Evolutionary conservation across 2,329 filamentous ascomycete species (phyloP).

Genomic region (Pseudogymnoascus pannorum): DNA sequence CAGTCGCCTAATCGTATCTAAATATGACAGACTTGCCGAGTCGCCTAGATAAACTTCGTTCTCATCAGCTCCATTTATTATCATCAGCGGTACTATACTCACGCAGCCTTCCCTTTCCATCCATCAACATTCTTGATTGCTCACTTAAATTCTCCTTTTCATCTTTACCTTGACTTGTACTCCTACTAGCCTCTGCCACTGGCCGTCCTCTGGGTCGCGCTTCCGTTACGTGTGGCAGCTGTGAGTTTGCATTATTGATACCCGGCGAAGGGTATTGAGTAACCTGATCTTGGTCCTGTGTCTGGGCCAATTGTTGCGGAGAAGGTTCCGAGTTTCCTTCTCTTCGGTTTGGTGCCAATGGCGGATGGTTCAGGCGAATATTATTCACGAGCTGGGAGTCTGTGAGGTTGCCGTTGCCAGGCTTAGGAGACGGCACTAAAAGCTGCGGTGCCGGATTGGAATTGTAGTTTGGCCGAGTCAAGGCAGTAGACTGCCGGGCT

Average conservation of each 20-base stretch:
- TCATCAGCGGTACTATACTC: neutral
- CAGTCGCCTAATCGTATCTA: slow-evolving; percentile 23
- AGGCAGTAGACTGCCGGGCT: neutral
- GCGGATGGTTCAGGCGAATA: neutral
- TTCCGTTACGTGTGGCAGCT: neutral
- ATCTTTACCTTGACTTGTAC: neutral
- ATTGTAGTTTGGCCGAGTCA: neutral
- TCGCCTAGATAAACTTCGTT: slow-evolving; percentile 23
- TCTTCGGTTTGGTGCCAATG: neutral
- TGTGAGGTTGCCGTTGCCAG: slow-evolving; percentile 17
- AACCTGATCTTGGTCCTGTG: neutral
- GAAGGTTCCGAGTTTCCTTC: neutral
- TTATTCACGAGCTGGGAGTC: slow-evolving; percentile 10
- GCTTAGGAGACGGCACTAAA: neutral
- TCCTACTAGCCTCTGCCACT: neutral
- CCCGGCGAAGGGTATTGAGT: neutral
- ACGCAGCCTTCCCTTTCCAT: slow-evolving; percentile 13
- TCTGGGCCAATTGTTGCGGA: neutral
- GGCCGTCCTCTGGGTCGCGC: neutral
- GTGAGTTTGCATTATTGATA: slow-evolving; percentile 1
- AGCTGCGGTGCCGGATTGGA: neutral
- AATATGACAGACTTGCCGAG: slow-evolving; percentile 22
- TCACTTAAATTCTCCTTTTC: slow-evolving; percentile 11
- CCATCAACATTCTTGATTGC: slow-evolving; percentile 11
- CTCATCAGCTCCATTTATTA: neutral